These are phyloP conservation scores for Knoxdaviesia proteae DNA, from an alignment of 2,329 filamentous ascomycete genomes.

Conservation along the genomic window DNA sequence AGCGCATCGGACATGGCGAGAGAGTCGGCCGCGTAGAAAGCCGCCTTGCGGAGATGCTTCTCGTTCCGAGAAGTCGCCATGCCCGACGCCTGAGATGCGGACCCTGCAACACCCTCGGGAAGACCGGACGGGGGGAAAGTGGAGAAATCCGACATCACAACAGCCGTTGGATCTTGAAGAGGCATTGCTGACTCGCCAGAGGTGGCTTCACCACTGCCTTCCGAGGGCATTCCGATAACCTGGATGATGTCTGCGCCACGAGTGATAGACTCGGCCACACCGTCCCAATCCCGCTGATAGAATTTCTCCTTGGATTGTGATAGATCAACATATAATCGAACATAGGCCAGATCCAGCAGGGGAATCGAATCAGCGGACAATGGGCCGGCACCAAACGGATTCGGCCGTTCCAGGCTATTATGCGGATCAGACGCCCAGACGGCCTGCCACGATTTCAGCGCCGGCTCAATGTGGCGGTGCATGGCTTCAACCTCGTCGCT, in stretches of 20 bases:
- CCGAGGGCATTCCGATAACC: slow-evolving; percentile 43
- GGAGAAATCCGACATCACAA: no score
- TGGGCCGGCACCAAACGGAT: slow-evolving; percentile 62
- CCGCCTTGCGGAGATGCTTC: slow-evolving; percentile 78
- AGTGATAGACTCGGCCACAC: slow-evolving; percentile 72
- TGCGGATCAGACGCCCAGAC: slow-evolving; percentile 67
- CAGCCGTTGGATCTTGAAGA: no score
- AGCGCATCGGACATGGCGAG: slow-evolving; percentile 73
- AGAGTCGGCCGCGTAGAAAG: slow-evolving; percentile 83
- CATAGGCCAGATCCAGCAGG: slow-evolving; percentile 75
- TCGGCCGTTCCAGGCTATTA: slow-evolving; percentile 55
- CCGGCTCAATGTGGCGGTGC: slow-evolving; percentile 87
- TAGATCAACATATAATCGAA: slow-evolving; percentile 84
- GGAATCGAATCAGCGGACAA: slow-evolving; percentile 82
- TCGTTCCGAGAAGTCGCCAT: slow-evolving; percentile 51
- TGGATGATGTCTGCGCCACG: slow-evolving; percentile 56
- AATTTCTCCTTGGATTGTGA: slow-evolving; percentile 80
- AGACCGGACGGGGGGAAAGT: no score
- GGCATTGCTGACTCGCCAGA: slow-evolving; percentile 14
- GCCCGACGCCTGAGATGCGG: slow-evolving; percentile 8
- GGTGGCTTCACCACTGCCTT: slow-evolving; percentile 23
- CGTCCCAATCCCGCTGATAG: slow-evolving; percentile 85
- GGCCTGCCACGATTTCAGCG: slow-evolving; percentile 80
- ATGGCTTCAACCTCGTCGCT: slow-evolving; percentile 84
- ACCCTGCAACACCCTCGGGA: no score